Percentiles rank a stretch among this genome's conserved stretches.
Evolutionary conservation across 768 basidiomycete species (phyloP).

Genomic region (Hortiboletus flavorubellus): DNA sequence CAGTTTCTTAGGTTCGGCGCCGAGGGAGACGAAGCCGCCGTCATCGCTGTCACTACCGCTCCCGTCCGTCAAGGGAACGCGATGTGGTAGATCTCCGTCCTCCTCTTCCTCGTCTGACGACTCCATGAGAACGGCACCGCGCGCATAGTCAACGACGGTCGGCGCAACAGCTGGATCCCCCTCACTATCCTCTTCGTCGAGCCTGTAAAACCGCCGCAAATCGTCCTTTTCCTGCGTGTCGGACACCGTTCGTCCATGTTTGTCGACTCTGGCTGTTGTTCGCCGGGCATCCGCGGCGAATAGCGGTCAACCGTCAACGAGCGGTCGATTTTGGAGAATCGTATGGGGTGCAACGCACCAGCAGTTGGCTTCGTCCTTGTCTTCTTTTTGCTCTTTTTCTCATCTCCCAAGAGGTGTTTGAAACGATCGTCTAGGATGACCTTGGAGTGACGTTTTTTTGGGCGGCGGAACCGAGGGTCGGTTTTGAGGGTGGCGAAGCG

Average conservation of each 20-base stretch:
- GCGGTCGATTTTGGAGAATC: not conserved
- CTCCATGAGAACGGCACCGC: slow-evolving; percentile 83
- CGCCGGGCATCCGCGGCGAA: not conserved
- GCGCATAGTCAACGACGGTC: slow-evolving; percentile 72
- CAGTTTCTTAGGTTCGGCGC: slow-evolving; percentile 32
- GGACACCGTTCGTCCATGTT: slow-evolving; percentile 77
- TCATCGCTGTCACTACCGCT: slow-evolving; percentile 48
- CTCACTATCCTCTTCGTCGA: slow-evolving; percentile 42
- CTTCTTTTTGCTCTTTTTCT: slow-evolving; percentile 37
- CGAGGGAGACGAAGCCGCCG: slow-evolving; percentile 49
- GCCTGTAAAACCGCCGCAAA: slow-evolving; percentile 76
- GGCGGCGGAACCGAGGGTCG: slow-evolving; percentile 89
- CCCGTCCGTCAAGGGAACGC: slow-evolving; percentile 30
- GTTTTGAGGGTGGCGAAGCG: slow-evolving; percentile 84
- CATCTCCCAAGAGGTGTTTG: slow-evolving; percentile 65
- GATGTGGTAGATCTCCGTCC: slow-evolving; percentile 9
- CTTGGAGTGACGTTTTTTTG: slow-evolving; percentile 76
- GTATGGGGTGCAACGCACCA: slow-evolving; percentile 8
- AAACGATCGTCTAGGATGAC: slow-evolving; percentile 92
- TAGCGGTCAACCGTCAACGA: not conserved
- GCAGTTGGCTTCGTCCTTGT: slow-evolving; percentile 32
- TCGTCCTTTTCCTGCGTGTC: slow-evolving; percentile 71
- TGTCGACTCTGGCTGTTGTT: slow-evolving; percentile 66
- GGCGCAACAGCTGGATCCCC: slow-evolving; percentile 18
- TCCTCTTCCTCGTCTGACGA: slow-evolving; percentile 78